Percentiles rank a stretch among this genome's conserved stretches.
phyloP scores from a whole-genome alignment of 768 basidiomycete genomes.

The Agaricus subrufescens region DNA sequence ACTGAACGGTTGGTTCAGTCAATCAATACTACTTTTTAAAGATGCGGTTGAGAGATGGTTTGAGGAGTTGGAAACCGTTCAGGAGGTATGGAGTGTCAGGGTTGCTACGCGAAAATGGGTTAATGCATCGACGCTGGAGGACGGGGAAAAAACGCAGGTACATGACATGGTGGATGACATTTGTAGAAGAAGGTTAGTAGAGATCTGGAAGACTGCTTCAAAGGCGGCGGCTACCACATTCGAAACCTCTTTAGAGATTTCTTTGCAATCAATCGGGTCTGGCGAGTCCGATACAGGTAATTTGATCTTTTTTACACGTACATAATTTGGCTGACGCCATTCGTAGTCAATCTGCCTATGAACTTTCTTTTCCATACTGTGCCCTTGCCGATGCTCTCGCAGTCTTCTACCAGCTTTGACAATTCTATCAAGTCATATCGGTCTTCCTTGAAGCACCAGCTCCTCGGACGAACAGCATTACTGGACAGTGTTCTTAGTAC shows the following conservation, averaged over 20 bases:
- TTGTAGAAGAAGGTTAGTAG: conserved; percentile 47
- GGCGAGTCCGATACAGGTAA: background rate
- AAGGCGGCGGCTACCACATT: conserved; percentile 41
- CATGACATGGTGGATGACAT: conserved; percentile 45
- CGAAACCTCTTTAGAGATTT: conserved; percentile 32
- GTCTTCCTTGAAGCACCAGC: conserved; percentile 51
- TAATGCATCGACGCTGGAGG: conserved; percentile 36
- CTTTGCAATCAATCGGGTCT: conserved; percentile 23
- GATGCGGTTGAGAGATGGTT: conserved; percentile 53
- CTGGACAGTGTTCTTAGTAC: conserved; percentile 53
- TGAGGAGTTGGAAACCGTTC: conserved; percentile 48
- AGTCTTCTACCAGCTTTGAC: conserved; percentile 24
- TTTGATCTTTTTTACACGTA: background rate
- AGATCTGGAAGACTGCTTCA: conserved; percentile 56
- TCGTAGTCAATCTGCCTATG: conserved; percentile 46
- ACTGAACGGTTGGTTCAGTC: conserved; percentile 61
- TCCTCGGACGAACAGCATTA: conserved; percentile 59
- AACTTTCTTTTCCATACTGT: conserved; percentile 54
- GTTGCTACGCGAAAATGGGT: conserved; percentile 46
- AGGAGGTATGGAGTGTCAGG: conserved; percentile 72
- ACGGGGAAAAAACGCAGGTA: conserved; percentile 42
- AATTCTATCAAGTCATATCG: conserved; percentile 60
- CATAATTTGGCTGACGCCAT: background rate
- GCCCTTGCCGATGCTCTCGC: conserved; percentile 40
- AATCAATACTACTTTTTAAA: conserved; percentile 42